These are phyloP conservation scores for Daldinia sp. DNA, from an alignment of 2,329 filamentous ascomycete species.

Conservation along the genomic window DNA sequence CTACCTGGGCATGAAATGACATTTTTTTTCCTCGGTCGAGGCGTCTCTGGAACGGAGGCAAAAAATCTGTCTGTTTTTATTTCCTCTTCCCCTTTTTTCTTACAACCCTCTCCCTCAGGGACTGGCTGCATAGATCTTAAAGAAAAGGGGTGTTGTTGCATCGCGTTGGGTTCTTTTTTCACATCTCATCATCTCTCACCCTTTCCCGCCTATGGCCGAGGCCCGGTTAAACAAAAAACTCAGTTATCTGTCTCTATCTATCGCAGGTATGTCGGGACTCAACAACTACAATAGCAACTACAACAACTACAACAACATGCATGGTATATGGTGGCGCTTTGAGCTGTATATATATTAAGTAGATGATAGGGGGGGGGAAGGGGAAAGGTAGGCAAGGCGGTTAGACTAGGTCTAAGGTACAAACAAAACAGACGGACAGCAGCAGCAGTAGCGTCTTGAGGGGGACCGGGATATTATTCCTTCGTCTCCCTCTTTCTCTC, in stretches of 20 bases:
- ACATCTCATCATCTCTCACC: not conserved
- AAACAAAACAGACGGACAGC: not conserved
- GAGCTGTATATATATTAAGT: constrained; percentile 17
- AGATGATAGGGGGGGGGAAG: not conserved
- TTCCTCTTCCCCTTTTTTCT: not conserved
- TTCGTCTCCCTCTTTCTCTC: constrained; percentile 1
- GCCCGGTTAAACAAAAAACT: not conserved
- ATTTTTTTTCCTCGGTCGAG: constrained; percentile 23
- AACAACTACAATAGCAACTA: not conserved
- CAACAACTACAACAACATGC: too few relatives aligned
- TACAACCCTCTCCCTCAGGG: not conserved
- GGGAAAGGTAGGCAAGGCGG: not conserved
- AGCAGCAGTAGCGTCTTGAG: not conserved
- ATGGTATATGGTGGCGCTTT: constrained; percentile 1
- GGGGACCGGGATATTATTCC: not conserved
- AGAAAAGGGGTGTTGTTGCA: constrained; percentile 16
- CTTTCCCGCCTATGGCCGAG: not conserved
- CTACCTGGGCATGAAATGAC: constrained; percentile 12
- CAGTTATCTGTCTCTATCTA: not conserved
- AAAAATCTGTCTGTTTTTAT: constrained; percentile 19
- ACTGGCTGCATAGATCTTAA: constrained; percentile 29
- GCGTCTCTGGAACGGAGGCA: constrained; percentile 25
- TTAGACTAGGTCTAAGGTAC: constrained; percentile 1
- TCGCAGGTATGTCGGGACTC: not conserved
- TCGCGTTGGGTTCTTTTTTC: constrained; percentile 13